phyloP scores from a whole-genome alignment of 345 rosid species.

The Populus ilicifolia region DNA sequence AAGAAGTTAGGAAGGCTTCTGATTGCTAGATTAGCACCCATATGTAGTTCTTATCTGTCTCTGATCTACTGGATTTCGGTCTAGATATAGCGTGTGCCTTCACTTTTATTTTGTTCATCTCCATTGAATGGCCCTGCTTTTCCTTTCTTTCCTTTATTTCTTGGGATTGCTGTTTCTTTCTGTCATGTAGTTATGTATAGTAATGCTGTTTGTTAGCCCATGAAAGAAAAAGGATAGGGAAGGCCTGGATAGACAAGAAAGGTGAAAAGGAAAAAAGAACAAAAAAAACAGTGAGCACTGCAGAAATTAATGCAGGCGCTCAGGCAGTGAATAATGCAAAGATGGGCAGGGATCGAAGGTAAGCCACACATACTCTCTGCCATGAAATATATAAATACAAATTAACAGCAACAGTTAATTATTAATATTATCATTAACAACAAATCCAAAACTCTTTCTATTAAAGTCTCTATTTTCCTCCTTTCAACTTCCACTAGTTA shows the following conservation, averaged over 20 bases:
- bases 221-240: background rate
- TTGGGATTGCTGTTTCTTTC: constrained; percentile 25
- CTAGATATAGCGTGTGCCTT: background rate
- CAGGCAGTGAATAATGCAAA: constrained; percentile 16
- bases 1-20: background rate
- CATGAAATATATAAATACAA: background rate
- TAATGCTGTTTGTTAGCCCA: background rate
- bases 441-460: no score
- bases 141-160: background rate
- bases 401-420: background rate
- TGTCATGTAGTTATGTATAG: background rate
- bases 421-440: background rate
- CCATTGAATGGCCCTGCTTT: background rate
- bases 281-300: background rate
- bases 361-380: background rate
- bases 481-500: no score
- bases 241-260: constrained; percentile 1
- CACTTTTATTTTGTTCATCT: background rate
- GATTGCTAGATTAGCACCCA: background rate
- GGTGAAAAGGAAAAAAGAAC: background rate
- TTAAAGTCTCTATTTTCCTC: no score
- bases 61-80: no score
- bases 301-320: background rate
- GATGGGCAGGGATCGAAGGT: constrained; percentile 12
- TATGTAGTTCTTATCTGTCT: background rate